A percentile compares a stretch with the other conserved stretches of the same genome.
These are phyloP conservation scores for Chlorella sp. DNA, from an alignment of 139 green algal species.

Conservation along the genomic window DNA sequence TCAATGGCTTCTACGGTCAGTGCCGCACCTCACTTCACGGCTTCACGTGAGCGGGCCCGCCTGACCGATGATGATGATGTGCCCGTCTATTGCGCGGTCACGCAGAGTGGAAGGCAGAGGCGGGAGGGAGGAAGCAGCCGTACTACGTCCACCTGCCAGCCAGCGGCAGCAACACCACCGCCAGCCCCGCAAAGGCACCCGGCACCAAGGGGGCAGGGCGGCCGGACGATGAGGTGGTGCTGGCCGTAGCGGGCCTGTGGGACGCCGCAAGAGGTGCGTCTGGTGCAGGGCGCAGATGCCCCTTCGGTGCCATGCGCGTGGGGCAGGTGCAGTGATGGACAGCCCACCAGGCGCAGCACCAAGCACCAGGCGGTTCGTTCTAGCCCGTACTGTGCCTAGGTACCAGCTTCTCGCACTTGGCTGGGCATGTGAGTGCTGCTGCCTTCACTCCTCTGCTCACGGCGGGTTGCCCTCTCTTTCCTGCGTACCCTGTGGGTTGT, in stretches of 20 bases:
- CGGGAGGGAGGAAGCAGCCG: constrained; percentile 61
- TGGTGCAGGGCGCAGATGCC: no score
- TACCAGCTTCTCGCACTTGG: neutral
- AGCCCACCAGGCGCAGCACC: neutral
- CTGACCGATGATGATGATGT: no score
- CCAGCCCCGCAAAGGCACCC: neutral
- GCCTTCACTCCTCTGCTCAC: neutral
- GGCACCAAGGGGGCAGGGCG: neutral
- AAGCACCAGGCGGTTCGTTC: neutral
- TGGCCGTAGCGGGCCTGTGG: constrained; percentile 61
- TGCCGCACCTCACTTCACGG: no score
- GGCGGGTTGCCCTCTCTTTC: neutral
- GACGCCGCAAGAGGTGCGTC: constrained; percentile 36
- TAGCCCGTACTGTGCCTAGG: neutral
- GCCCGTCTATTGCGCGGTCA: no score
- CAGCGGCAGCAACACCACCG: neutral
- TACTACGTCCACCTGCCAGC: constrained; percentile 47
- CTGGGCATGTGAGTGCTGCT: neutral
- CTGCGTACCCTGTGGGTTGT: neutral
- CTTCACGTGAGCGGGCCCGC: no score
- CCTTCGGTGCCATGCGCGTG: no score
- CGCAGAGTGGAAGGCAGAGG: constrained; percentile 71
- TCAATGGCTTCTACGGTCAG: constrained; percentile 81
- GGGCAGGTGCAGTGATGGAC: no score
- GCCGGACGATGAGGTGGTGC: constrained; percentile 10